Percentiles rank a stretch among this genome's conserved stretches.
Conservation (phyloP, 257 asterid species). For the Salvia hispanica region DNA sequence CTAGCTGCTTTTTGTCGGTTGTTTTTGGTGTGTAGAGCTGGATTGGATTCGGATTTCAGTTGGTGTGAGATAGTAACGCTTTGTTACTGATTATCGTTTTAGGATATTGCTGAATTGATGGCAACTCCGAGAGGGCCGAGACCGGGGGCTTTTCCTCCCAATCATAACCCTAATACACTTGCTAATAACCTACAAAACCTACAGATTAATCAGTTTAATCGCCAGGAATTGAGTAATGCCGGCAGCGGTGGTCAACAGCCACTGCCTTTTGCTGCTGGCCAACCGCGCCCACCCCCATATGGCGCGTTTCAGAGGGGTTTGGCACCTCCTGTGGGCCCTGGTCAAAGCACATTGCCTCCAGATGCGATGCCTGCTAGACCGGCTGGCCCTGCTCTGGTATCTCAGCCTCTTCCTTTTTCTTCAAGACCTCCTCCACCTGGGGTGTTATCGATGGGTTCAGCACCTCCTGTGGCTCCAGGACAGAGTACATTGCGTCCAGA, state of each 20-base stretch:
- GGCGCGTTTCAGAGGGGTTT: slow-evolving; percentile 63
- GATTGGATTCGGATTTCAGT: slow-evolving; percentile 30
- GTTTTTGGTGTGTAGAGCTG: slow-evolving; percentile 36
- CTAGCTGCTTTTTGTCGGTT: background rate
- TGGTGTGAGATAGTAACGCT: slow-evolving; percentile 24
- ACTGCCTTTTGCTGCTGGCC: slow-evolving; percentile 61
- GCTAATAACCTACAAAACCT: slow-evolving; percentile 74
- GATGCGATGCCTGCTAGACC: slow-evolving; percentile 52
- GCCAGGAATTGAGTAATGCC: slow-evolving; percentile 43
- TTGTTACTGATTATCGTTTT: slow-evolving; percentile 37
- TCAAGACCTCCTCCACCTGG: slow-evolving; percentile 82
- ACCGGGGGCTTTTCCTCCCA: slow-evolving; percentile 75
- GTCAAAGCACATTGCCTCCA: slow-evolving; percentile 54
- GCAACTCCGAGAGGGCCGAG: slow-evolving; percentile 86
- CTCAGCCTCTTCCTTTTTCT: slow-evolving; percentile 67
- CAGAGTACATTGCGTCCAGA: slow-evolving; percentile 55
- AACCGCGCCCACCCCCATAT: slow-evolving; percentile 80
- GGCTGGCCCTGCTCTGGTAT: slow-evolving; percentile 50
- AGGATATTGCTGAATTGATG: slow-evolving; percentile 46
- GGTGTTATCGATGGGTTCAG: slow-evolving; percentile 50
- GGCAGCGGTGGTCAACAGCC: slow-evolving; percentile 64
- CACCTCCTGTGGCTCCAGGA: slow-evolving; percentile 53
- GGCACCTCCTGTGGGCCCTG: slow-evolving; percentile 50
- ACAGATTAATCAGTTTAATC: slow-evolving; percentile 64
- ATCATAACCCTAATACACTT: slow-evolving; percentile 65